phyloP scores from a whole-genome alignment of 23 red algal genomes.

The Gracilaria vermiculophylla region DNA sequence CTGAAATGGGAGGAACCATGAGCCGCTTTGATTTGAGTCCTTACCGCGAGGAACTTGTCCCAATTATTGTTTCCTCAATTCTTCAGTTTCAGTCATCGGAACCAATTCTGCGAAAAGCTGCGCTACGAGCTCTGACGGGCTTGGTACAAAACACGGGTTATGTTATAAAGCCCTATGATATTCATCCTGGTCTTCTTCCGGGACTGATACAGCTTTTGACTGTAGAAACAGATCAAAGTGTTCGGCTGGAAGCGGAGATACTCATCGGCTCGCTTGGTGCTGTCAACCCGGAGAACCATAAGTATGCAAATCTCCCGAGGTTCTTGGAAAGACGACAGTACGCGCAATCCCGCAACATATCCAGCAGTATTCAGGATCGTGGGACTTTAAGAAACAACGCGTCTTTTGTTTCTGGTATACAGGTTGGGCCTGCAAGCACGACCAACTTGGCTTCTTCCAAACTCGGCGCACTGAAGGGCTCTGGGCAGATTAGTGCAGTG shows the following conservation, averaged over 20 bases:
- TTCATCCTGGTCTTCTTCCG: conserved; percentile 68
- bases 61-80: conserved; percentile 67
- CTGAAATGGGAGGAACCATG: conserved; percentile 71
- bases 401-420: conserved; percentile 2
- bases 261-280: conserved; percentile 89
- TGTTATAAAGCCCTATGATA: conserved; percentile 80
- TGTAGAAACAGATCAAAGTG: conserved; percentile 64
- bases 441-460: background rate
- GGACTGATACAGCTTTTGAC: conserved; percentile 66
- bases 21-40: conserved; percentile 69
- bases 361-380: conserved; percentile 15
- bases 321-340: conserved; percentile 2
- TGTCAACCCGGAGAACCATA: conserved; percentile 85
- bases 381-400: conserved; percentile 14
- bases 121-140: conserved; percentile 62
- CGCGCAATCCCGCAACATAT: background rate
- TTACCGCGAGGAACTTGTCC: conserved; percentile 65
- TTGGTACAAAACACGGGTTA: conserved; percentile 78
- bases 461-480: background rate
- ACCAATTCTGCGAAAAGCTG: conserved; percentile 54
- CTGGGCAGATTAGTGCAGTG: background rate
- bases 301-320: conserved; percentile 62
- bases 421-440: background rate
- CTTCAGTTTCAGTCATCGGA: conserved; percentile 72
- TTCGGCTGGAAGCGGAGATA: conserved; percentile 76